Evolutionary conservation across 2,329 filamentous ascomycete species (phyloP), one percentile per base, ranked within the genome.

Genomic region (Bipolaris victoriae): DNA sequence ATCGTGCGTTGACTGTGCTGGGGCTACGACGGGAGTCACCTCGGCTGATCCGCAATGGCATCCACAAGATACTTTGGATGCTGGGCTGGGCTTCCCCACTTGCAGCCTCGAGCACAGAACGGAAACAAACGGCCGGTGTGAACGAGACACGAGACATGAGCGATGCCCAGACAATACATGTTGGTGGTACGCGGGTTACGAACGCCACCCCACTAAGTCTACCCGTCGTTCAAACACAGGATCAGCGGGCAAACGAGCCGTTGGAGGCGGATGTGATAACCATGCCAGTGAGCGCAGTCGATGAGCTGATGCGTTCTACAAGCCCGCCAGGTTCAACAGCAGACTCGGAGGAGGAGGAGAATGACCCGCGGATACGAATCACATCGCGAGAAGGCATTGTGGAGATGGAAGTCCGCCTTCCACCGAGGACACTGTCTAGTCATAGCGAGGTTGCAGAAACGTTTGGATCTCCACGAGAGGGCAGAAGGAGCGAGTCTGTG

Each of bases 351-450:
- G 61, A 70, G 18, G 65, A 72, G 18, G 68, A 70, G 35, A 67
- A 70, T 37, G 72, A 76, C 41, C 74, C 75, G 7, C 66, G 72
- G 29, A 76, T 77, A 22, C 67, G 75, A n/a, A 77, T 77, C 29
- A 76, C 73, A 6, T 73, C 68, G n/a, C 62, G 75, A 24, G 73
- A 74, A 51, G 71, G 72, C 3, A 70, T 76, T 20, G 74, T 77
- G 20, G 73, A 76, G 53, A 73, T 77, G 65, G 75, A 77, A 58
- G 74, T 77, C 6, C 70, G 72, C 18, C 60, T 77, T 16, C 75
- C 75, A 7, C 65, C 71, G 45, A 68, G 70, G 36, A 58, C 73
- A 26, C 61, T 74, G 33, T 71, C 69, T 9, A 67, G 65, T 44
- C 70, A 70, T 51, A 72, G 62, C 13, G 68, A 71, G 50, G 49